phyloP scores from a whole-genome alignment of 176 grass and related monocot species.

The Elymus sibiricus region DNA sequence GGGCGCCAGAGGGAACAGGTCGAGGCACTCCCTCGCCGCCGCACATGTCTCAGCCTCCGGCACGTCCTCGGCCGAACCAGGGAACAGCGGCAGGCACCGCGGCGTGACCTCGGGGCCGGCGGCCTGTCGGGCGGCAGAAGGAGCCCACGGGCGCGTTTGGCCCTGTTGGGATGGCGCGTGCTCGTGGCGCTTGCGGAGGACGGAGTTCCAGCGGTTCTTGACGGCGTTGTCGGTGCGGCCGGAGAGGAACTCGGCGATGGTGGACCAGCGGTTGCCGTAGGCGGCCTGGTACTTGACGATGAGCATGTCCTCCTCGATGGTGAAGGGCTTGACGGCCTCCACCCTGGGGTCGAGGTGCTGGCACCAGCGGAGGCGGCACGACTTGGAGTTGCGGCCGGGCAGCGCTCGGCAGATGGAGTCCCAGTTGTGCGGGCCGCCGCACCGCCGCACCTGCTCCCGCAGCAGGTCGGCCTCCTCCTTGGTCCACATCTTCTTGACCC shows the following conservation, averaged over 20 bases:
- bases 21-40: neutral
- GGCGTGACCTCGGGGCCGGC: neutral
- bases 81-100: conserved; percentile 3
- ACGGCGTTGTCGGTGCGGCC: conserved; percentile 92
- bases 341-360: conserved; percentile 54
- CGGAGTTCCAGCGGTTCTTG: conserved; percentile 92
- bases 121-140: neutral
- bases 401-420: conserved; percentile 38
- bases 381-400: conserved; percentile 47
- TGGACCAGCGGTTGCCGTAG: conserved; percentile 72
- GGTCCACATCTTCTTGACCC: conserved; percentile 61
- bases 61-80: neutral
- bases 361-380: conserved; percentile 72
- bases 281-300: conserved; percentile 28
- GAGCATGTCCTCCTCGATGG: conserved; percentile 34
- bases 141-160: neutral
- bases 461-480: conserved; percentile 47
- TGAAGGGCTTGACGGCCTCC: neutral
- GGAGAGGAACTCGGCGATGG: conserved; percentile 62
- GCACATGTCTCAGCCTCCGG: neutral
- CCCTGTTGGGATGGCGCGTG: neutral
- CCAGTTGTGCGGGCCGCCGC: conserved; percentile 61
- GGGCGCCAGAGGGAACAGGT: conserved; percentile 2
- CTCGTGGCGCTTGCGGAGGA: conserved; percentile 38
- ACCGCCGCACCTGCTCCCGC: conserved; percentile 36